Base-by-base conservation (phyloP, 2,329 filamentous ascomycete genomes). In the Dryadomyces sulphureus region DNA sequence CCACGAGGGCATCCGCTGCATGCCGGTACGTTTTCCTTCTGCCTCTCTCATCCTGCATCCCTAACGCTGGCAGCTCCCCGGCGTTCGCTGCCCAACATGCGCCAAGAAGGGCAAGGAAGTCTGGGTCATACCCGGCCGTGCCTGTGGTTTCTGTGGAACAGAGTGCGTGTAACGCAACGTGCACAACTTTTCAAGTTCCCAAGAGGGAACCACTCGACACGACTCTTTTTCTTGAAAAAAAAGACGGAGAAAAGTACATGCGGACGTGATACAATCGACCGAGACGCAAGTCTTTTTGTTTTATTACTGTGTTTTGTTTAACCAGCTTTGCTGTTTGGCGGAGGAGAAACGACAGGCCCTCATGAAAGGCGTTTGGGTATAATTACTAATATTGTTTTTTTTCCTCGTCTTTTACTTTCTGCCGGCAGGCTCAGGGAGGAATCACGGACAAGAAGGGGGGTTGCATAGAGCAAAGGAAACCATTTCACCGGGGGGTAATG, bases 51-150 rank as follows among this genome's bases (percentile, higher is more conserved):
- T 38, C 17, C 9, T 5, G 5, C 21, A 5, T 24, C 17, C 20
- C n/a, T 38, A 14, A 8, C 16, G 6, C 16, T 3, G 36, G 20
- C 45, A 55, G 53, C 49, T 55, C n/a, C 53, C 53, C 7, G 53
- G 52, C 9, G 48, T 55, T 14, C 53, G 53, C 24, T 55, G 53
- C 34, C 53, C 53, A 35, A 55, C 43, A 16, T 55, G 53, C 19
- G 51, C 51, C 44, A 49, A 54, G 47, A 47, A 53, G 0, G 53
- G 53, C 44, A 51, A 50, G 32, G 53, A 55, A 43, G 53, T 55
- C 38, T 55, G 53, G 53, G 53, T 55, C 25, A 55, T 55, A 30
- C 53, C 50, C 19, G 53, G 53, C 45, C 52, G 53, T 14, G 53
- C 53, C 27, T 55, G 53, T 41, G 53, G 53, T 45, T 54, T 53